Base-by-base conservation (phyloP, 2,329 filamentous ascomycete species). In the Hypomyces rosellus region DNA sequence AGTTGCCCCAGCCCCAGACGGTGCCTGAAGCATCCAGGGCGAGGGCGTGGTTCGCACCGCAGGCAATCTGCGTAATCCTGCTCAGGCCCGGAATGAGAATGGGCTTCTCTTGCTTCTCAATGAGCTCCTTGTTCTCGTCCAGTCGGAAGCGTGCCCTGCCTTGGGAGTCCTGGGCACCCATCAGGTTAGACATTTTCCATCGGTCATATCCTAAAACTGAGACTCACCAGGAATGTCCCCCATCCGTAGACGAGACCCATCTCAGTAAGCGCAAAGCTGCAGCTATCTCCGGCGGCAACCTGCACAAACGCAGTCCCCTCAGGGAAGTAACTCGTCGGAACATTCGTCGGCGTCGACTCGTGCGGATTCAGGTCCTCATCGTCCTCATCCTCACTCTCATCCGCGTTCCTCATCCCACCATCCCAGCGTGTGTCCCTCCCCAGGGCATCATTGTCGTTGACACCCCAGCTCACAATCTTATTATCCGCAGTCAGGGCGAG, bases 211-310 rank as follows among this genome's bases (percentile, higher is more conserved):
- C 25, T 11, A 11, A 30, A 30, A 30, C 25, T 30, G 25, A 9
- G 33, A 68, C 75, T 64, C 72, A 81, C 78, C 57, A 82, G 72
- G 70, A 90, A 90, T 5, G 84, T 86, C 20, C 87, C 86, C 85
- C 87, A 89, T 52, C 85, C 86, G 61, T 86, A 90, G 22, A 90
- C 81, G 38, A 76, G 70, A 13, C 86, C 86, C 49, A 82, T 77
- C 15, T 78, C 75, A 12, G 86, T 89, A 25, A 90, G 73, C 1
- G 79, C 85, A 64, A 89, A 87, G 1, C 81, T 85, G 38, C 81
- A 79, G 61, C 80, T 82, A 59, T 86, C 82, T n/a, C 77, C 77
- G 34, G 81, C 81, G 41, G 73, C 75, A 45, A 87, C 70, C 54
- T 81, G 74, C 11, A 77, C 75, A 54, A 86, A 84, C 12, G 71